Evolutionary conservation across 2,329 filamentous ascomycete species (phyloP).

Genomic region (Trichocomaceae sp.): DNA sequence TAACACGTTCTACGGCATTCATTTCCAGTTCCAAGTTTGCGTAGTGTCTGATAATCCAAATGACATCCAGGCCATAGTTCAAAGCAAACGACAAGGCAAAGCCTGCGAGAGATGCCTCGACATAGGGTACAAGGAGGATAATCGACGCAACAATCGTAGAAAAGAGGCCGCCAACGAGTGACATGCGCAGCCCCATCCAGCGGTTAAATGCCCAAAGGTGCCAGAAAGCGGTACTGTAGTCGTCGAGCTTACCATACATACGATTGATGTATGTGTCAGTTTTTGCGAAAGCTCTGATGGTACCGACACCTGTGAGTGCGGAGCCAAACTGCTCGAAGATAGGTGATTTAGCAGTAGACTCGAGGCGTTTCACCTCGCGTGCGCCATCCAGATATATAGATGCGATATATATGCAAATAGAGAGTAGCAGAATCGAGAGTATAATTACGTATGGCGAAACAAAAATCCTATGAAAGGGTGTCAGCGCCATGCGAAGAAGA

Average conservation of each 20-base stretch:
- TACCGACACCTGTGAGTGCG: constrained; percentile 63
- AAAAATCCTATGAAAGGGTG: constrained; percentile 58
- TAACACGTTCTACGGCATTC: constrained; percentile 69
- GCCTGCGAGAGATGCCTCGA: constrained; percentile 65
- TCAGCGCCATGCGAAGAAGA: constrained; percentile 43
- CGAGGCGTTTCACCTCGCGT: constrained; percentile 68
- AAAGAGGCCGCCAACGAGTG: constrained; percentile 62
- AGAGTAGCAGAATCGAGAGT: constrained; percentile 53
- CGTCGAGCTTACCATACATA: constrained; percentile 65
- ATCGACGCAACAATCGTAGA: constrained; percentile 58
- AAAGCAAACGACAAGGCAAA: constrained; percentile 70
- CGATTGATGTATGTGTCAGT: constrained; percentile 57
- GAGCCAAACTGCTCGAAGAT: constrained; percentile 75
- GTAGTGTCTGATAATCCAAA: constrained; percentile 62
- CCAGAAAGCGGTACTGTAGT: constrained; percentile 59
- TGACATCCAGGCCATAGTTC: constrained; percentile 58
- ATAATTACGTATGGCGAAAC: constrained; percentile 62
- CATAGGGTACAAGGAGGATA: constrained; percentile 54
- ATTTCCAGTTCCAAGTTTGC: constrained; percentile 68
- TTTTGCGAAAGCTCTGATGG: constrained; percentile 70
- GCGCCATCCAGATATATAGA: constrained; percentile 62
- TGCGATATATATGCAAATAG: constrained; percentile 53
- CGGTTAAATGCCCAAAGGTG: constrained; percentile 67
- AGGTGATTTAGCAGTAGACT: constrained; percentile 69
- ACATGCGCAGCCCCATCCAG: constrained; percentile 70